These are phyloP conservation scores for Verticillium alfalfae DNA, from an alignment of 2,329 filamentous ascomycete genomes.

Conservation along the genomic window DNA sequence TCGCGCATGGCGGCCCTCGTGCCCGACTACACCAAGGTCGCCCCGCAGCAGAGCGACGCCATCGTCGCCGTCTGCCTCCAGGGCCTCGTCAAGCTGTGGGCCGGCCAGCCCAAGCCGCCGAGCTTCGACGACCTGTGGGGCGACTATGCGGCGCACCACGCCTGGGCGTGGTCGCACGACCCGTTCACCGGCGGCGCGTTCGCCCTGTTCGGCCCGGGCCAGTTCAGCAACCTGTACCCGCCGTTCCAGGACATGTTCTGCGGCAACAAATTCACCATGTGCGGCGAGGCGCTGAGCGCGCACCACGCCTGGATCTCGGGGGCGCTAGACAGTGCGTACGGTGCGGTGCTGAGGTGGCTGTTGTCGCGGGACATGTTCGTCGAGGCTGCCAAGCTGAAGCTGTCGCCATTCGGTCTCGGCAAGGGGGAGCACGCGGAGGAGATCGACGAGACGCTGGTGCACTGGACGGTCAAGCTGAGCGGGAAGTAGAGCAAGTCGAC, in stretches of 20 bases:
- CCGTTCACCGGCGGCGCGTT: slow-evolving; percentile 27
- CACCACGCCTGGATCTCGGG: slow-evolving; percentile 35
- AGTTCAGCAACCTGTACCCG: slow-evolving; percentile 29
- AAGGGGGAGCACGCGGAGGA: neutral
- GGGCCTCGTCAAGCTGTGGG: slow-evolving; percentile 6
- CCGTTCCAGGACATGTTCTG: slow-evolving; percentile 18
- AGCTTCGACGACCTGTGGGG: neutral
- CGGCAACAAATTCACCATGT: slow-evolving; percentile 22
- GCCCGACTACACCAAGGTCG: neutral
- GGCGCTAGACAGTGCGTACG: slow-evolving; percentile 25
- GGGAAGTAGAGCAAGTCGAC: neutral
- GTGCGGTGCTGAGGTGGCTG: neutral
- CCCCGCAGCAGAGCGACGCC: neutral
- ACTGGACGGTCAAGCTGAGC: neutral
- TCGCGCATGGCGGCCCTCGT: slow-evolving; percentile 17
- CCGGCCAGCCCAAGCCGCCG: neutral
- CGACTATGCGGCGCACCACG: slow-evolving; percentile 17
- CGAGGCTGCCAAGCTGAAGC: neutral
- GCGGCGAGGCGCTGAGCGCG: slow-evolving; percentile 27
- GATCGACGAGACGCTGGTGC: neutral
- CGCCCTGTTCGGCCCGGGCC: slow-evolving; percentile 30
- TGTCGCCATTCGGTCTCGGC: neutral
- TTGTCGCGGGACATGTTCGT: neutral
- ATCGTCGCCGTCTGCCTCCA: slow-evolving; percentile 6
- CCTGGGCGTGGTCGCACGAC: slow-evolving; percentile 30